Evolutionary conservation across 345 rosid species (phyloP), one percentile per base, ranked within the genome.

Genomic region (Anacardium occidentale): DNA sequence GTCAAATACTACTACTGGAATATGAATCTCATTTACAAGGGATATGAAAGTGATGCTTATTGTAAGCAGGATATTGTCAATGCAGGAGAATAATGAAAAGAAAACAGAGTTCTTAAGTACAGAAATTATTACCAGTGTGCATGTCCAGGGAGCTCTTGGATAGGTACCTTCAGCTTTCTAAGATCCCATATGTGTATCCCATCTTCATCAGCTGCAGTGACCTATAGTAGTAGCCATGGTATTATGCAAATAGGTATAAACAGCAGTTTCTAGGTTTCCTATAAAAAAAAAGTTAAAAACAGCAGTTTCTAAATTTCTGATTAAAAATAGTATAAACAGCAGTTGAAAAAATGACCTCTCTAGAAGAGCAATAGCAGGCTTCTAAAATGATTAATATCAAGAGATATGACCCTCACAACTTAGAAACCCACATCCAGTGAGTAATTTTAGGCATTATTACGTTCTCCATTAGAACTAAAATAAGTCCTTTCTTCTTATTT

Each of bases 101-200:
- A 22, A 37, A 73, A 67, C 60, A 7, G 42, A 66, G 54, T 7
- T 34, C 62, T 69, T 67, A 52, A 26, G 3, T 60, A 56, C n/a
- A 25, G 21, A 69, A 78, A 61, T 15, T 1, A 51, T 45, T 86
- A 91, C 97, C 98, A 91, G 75, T 90, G 96, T 52, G 91, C 79
- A 78, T 94, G 98, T 69, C 97, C 96, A 74, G 91, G 86, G 76
- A 90, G 84, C 81, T 89, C 91, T 80, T 81, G 79, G 66, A 91
- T 72, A 74, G 92, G 96, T 76, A 52, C 69, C 71, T 84, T 87
- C 48, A 83, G 82, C 87, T 78, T 92, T 71, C 97, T 86, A 42
- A 88, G 87, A 75, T 90, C 96, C 97, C 97, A 90, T 64, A 87
- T 70, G 64, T 79, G 83, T 80, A 90, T 87, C 75, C 92, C 92